Conservation (phyloP, 768 basidiomycete genomes). For the Phaeolepiota aurea region DNA sequence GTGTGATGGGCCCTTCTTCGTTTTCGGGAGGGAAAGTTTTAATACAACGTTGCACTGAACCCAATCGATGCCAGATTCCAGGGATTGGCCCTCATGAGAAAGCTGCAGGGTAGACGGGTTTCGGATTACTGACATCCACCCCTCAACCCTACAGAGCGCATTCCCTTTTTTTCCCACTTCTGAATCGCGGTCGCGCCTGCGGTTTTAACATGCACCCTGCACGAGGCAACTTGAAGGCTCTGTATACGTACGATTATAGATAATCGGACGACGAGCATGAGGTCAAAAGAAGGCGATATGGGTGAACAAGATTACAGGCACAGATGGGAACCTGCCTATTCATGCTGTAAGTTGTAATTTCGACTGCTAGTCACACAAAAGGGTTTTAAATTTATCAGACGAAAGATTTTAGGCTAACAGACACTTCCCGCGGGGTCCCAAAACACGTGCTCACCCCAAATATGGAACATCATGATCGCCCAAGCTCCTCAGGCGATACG, state of each 20-base stretch:
- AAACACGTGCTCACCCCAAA: neutral
- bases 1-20: neutral
- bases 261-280: neutral
- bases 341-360: neutral
- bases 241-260: constrained; percentile 1
- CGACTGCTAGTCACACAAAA: neutral
- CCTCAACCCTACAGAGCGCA: neutral
- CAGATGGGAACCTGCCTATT: neutral
- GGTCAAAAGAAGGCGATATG: neutral
- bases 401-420: no score
- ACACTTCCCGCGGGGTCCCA: neutral
- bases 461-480: neutral
- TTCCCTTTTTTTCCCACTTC: neutral
- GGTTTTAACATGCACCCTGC: neutral
- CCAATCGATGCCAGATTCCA: neutral
- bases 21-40: constrained; percentile 1
- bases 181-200: neutral
- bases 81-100: neutral
- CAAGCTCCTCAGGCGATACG: no score
- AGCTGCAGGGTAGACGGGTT: neutral
- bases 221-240: neutral
- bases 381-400: no score
- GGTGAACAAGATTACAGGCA: neutral
- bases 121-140: neutral
- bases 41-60: constrained; percentile 1